These are phyloP conservation scores for Agastache rugosa DNA, from an alignment of 257 asterid genomes.

Conservation along the genomic window DNA sequence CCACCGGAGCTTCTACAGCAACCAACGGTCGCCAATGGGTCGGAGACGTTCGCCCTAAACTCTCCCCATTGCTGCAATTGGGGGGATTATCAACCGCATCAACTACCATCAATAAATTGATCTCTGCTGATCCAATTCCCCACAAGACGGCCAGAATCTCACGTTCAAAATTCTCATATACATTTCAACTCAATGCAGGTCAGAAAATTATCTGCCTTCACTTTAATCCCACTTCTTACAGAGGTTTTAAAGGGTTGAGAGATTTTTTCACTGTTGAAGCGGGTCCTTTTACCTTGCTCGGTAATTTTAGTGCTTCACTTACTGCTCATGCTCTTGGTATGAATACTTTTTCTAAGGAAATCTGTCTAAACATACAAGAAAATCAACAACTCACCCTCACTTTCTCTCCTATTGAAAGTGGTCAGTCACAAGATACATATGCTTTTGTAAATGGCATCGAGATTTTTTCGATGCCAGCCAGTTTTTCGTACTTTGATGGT, in stretches of 20 bases:
- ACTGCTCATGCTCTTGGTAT: constrained; percentile 32
- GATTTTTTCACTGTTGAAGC: constrained; percentile 39
- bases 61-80: constrained; percentile 37
- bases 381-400: constrained; percentile 19
- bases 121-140: constrained; percentile 23
- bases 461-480: constrained; percentile 1
- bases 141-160: constrained; percentile 31
- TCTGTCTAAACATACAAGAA: constrained; percentile 33
- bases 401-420: constrained; percentile 30
- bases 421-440: constrained; percentile 18
- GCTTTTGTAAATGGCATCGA: constrained; percentile 44
- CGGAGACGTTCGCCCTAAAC: constrained; percentile 41
- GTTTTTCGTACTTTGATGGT: constrained; percentile 29
- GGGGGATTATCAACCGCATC: constrained; percentile 46
- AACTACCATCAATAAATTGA: constrained; percentile 1
- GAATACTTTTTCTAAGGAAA: constrained; percentile 33
- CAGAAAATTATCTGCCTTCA: constrained; percentile 42
- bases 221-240: constrained; percentile 32
- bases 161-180: neutral
- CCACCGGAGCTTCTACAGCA: constrained; percentile 41
- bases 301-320: constrained; percentile 42
- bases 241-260: constrained; percentile 7
- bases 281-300: constrained; percentile 37
- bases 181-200: constrained; percentile 32
- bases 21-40: constrained; percentile 49